Evolutionary conservation across 139 green algal species (phyloP).

Genomic region (Chlorella sp.): DNA sequence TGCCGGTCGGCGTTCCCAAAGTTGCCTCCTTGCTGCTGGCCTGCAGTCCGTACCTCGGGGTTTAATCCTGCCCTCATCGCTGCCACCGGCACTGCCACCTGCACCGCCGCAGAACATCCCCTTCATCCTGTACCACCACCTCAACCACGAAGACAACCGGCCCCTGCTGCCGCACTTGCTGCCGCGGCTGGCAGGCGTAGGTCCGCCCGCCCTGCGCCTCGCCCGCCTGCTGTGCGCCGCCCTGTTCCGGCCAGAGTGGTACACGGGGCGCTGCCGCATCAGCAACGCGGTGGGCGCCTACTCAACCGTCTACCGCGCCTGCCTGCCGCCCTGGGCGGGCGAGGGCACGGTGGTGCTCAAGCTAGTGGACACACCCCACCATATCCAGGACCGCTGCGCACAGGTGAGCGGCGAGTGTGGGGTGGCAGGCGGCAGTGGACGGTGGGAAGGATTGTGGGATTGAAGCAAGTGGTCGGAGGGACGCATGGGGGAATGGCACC

Average conservation of each 20-base stretch:
- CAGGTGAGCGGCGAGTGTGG: slow-evolving; percentile 34
- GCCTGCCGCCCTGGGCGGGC: slow-evolving; percentile 34
- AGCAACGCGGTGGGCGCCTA: slow-evolving; percentile 60
- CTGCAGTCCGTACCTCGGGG: no score
- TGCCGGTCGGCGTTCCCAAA: no score
- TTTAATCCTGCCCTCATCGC: no score
- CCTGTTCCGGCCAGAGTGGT: slow-evolving; percentile 58
- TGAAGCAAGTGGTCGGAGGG: no score
- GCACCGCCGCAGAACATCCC: slow-evolving; percentile 56
- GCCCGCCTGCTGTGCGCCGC: slow-evolving; percentile 59
- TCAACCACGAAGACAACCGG: slow-evolving; percentile 48
- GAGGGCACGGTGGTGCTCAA: slow-evolving; percentile 56
- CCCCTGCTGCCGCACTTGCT: slow-evolving; percentile 38
- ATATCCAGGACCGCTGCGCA: slow-evolving; percentile 58
- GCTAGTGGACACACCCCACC: slow-evolving; percentile 63
- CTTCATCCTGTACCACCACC: slow-evolving; percentile 56
- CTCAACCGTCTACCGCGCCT: slow-evolving; percentile 57
- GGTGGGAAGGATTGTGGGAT: no score
- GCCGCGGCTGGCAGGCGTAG: slow-evolving; percentile 31
- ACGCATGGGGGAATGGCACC: neutral
- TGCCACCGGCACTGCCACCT: neutral
- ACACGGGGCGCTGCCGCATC: slow-evolving; percentile 43
- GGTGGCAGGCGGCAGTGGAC: neutral
- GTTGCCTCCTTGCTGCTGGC: no score
- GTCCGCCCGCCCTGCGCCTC: slow-evolving; percentile 43